Evolutionary conservation across 306 rosid species (phyloP).

Genomic region (Psophocarpus tetragonolobus): DNA sequence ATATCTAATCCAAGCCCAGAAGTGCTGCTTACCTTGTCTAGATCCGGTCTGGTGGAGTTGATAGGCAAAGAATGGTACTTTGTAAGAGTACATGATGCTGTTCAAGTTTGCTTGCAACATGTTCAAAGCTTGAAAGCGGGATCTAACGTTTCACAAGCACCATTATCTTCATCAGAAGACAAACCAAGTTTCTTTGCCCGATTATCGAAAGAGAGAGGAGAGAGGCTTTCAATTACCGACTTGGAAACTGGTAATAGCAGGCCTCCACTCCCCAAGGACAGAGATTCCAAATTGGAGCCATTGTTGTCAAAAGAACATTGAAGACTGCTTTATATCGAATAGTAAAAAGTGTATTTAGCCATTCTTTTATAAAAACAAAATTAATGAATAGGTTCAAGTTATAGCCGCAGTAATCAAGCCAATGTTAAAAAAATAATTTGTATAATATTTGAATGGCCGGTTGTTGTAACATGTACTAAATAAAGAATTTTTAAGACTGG

Average conservation of each 20-base stretch:
- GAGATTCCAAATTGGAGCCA: slow-evolving; percentile 70
- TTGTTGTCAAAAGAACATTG: slow-evolving; percentile 58
- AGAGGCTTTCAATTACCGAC: slow-evolving; percentile 45
- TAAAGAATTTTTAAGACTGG: neutral
- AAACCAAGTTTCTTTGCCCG: slow-evolving; percentile 50
- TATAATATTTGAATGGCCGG: slow-evolving; percentile 28
- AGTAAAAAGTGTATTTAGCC: slow-evolving; percentile 26
- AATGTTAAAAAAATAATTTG: neutral
- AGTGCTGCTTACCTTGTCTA: slow-evolving; percentile 76
- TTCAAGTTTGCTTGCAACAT: slow-evolving; percentile 93
- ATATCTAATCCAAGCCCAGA: slow-evolving; percentile 89
- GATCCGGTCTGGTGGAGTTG: slow-evolving; percentile 73
- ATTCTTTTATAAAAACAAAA: slow-evolving; percentile 26
- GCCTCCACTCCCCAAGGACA: slow-evolving; percentile 36
- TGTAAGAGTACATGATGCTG: slow-evolving; percentile 98
- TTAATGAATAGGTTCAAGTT: slow-evolving; percentile 20
- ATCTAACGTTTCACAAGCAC: slow-evolving; percentile 33
- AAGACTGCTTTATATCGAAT: slow-evolving; percentile 20
- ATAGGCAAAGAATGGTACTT: slow-evolving; percentile 96
- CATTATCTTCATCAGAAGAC: slow-evolving; percentile 39
- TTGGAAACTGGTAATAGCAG: slow-evolving; percentile 66
- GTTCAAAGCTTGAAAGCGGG: slow-evolving; percentile 58
- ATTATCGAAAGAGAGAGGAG: slow-evolving; percentile 50
- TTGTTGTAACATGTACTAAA: slow-evolving; percentile 29
- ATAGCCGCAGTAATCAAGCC: neutral